Base-by-base conservation (phyloP, 306 rosid genomes). In the Astragalus membranaceus region DNA sequence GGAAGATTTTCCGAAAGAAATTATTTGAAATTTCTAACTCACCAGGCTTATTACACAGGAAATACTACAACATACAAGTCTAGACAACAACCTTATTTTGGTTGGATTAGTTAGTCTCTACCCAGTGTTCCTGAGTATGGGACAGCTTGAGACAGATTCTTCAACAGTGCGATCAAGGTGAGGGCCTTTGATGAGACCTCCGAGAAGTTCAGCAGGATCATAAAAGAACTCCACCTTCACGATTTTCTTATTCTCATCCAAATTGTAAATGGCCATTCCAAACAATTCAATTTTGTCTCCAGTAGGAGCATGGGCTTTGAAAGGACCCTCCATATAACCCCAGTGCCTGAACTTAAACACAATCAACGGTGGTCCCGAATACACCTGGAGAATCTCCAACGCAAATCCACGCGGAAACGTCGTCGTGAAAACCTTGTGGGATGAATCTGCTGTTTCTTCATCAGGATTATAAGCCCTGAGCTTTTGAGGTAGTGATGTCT, bases 251-350 rank as follows among this genome's bases (percentile, higher is more conserved):
- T 75, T 23, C 72, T 84, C 86, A 55, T 86, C 80, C 86, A 85
- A 71, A 83, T 80, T 73, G 72, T 78, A 88, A 69, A 78, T 78
- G 32, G 79, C 77, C 41, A 86, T 86, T 10, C 95, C 91, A 74
- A 13, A 79, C 14, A 88, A 2, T 26, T 88, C 74, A 75, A 86
- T 41, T 51, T 44, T 10, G 5, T 88, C 69, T 8, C 87, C 91
- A 4, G 91, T 86, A 2, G 95, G 85, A 14, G 85, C 81, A 30
- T 78, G 84, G 33, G 80, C 88, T 64, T 87, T 85, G 89, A 82
- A 87, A 78, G 95, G 89, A 50, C 95, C 95, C 41, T 88, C 95
- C 91, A 87, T 83, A 78, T 64, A 79, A 11, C 88, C 92, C 92
- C 96, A 89, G 49, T 89, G 92, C 75, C 92, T 85, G 68, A 89